Evolutionary conservation across 805 yeast genomes (phyloP).

Genomic region (Metschnikowia matae): DNA sequence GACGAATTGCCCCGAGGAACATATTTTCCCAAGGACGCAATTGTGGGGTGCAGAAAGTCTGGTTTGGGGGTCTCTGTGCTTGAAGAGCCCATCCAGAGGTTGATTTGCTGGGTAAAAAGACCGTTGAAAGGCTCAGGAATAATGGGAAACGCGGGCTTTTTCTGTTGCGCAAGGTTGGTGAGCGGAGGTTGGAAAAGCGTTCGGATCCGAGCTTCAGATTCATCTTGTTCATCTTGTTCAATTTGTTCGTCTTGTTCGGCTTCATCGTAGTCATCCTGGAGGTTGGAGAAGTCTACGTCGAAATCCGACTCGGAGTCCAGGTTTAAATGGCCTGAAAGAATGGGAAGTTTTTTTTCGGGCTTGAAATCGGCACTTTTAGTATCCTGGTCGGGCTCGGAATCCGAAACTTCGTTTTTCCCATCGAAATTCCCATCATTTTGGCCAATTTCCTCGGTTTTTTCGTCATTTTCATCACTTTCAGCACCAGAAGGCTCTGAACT

Average conservation of each 20-base stretch:
- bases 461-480: not conserved
- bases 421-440: not conserved
- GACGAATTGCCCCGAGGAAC: constrained; percentile 63
- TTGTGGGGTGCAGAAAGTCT: constrained; percentile 13
- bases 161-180: constrained; percentile 33
- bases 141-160: constrained; percentile 30
- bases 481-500: not conserved
- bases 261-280: constrained; percentile 22
- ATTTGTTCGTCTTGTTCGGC: constrained; percentile 21
- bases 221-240: constrained; percentile 4
- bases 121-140: constrained; percentile 38
- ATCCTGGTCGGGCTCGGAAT: no score
- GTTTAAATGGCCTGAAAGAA: no score
- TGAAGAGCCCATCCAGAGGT: constrained; percentile 64
- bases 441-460: not conserved
- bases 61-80: constrained; percentile 9
- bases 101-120: constrained; percentile 65
- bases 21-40: constrained; percentile 46
- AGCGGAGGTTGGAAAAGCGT: constrained; percentile 63
- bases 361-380: no score
- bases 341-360: no score
- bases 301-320: constrained; percentile 4
- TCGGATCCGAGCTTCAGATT: constrained; percentile 32
- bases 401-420: no score
- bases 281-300: constrained; percentile 5